A percentile compares a stretch with the other conserved stretches of the same genome.
Evolutionary conservation across 805 yeast genomes (phyloP).

Genomic region (Sungouiozyma intestinalis): DNA sequence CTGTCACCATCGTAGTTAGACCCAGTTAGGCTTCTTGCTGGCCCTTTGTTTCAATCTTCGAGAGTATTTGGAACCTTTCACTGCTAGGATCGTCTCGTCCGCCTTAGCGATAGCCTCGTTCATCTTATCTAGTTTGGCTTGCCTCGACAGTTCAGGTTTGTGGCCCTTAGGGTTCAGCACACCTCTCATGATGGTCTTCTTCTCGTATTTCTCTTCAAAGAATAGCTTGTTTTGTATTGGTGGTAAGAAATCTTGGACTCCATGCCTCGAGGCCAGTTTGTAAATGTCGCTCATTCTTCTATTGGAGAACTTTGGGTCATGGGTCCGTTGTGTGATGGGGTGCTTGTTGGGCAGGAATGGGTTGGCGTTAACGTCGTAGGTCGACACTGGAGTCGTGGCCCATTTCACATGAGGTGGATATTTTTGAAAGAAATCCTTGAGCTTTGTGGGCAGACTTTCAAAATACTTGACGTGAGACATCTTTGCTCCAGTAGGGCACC

Average conservation of each 20-base stretch:
- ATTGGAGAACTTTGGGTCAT: conserved; percentile 66
- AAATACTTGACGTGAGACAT: conserved; percentile 31
- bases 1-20: conserved; percentile 1
- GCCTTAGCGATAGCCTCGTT: conserved; percentile 54
- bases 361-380: conserved; percentile 61
- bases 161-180: conserved; percentile 69
- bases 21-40: conserved; percentile 13
- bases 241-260: conserved; percentile 73
- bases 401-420: conserved; percentile 73
- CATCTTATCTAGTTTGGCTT: conserved; percentile 48
- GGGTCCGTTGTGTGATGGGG: conserved; percentile 68
- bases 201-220: conserved; percentile 65
- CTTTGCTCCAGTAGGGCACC: too few relatives aligned
- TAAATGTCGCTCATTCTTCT: conserved; percentile 76
- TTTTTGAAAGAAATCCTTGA: conserved; percentile 65
- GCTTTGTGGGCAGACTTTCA: conserved; percentile 52
- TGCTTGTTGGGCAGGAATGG: conserved; percentile 83
- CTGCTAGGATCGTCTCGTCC: conserved; percentile 57
- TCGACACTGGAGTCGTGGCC: conserved; percentile 51
- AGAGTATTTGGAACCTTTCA: conserved; percentile 45
- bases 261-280: conserved; percentile 72
- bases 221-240: conserved; percentile 41
- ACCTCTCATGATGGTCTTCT: conserved; percentile 66
- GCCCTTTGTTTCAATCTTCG: conserved; percentile 36
- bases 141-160: conserved; percentile 63